Evolutionary conservation across 2,329 filamentous ascomycete genomes (phyloP).

Genomic region (Teratosphaeria zuluensis): DNA sequence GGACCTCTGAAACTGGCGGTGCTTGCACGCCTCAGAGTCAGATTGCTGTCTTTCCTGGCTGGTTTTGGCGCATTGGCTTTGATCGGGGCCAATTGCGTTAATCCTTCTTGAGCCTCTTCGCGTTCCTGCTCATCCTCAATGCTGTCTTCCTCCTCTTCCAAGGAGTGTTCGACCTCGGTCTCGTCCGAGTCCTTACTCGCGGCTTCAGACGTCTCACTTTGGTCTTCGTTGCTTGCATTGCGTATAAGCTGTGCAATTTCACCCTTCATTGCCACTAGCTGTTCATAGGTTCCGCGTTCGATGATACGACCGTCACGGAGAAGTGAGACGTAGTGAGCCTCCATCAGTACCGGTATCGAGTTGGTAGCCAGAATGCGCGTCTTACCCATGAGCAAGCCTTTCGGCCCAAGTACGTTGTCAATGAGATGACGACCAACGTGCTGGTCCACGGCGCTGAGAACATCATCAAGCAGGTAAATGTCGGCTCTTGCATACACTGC

Average conservation of each 20-base stretch:
- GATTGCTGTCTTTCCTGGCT: slow-evolving; percentile 57
- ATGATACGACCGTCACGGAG: slow-evolving; percentile 73
- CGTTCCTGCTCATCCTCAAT: slow-evolving; percentile 44
- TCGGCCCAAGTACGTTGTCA: slow-evolving; percentile 80
- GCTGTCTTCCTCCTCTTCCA: slow-evolving; percentile 28
- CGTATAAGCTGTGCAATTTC: slow-evolving; percentile 77
- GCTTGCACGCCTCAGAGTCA: slow-evolving; percentile 79
- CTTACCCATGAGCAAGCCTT: slow-evolving; percentile 73
- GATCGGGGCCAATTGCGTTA: slow-evolving; percentile 70
- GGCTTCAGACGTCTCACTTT: slow-evolving; percentile 10
- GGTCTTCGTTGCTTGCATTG: slow-evolving; percentile 52
- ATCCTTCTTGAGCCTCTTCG: slow-evolving; percentile 57
- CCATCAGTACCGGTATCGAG: slow-evolving; percentile 79
- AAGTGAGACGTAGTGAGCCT: slow-evolving; percentile 81
- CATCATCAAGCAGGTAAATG: slow-evolving; percentile 88
- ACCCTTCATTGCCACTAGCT: slow-evolving; percentile 88
- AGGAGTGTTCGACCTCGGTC: slow-evolving; percentile 17
- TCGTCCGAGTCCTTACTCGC: slow-evolving; percentile 35
- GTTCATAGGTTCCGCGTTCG: slow-evolving; percentile 82
- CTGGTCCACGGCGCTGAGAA: slow-evolving; percentile 93
- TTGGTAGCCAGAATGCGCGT: slow-evolving; percentile 92
- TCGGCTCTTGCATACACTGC: slow-evolving; percentile 97
- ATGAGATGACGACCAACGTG: slow-evolving; percentile 94
- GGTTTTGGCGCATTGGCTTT: slow-evolving; percentile 43
- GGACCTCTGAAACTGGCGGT: slow-evolving; percentile 82